Evolutionary conservation across 768 basidiomycete genomes (phyloP), one percentile per base, ranked within the genome.

Genomic region (Saitozyma sp.): DNA sequence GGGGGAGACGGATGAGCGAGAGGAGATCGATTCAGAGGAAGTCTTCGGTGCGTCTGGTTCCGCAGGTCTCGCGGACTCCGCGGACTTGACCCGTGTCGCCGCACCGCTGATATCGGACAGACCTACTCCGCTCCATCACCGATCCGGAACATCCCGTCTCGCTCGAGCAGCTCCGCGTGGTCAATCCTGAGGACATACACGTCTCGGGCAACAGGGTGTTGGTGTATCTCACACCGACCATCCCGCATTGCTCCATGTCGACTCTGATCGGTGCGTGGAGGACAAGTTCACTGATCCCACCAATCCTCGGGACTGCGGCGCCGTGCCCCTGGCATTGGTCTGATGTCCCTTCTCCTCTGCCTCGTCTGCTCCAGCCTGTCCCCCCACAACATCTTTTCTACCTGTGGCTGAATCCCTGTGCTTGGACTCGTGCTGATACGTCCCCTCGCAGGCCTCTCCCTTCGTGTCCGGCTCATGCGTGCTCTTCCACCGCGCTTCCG

Each of bases 201-300:
- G 80, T 89, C 45, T 75, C 80, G 6, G 78, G 82, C 17, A 79
- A 92, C 65, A 84, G 84, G 56, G 83, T 99, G 56, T 82, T 85
- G 42, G 88, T 99, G 66, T 92, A 95, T 75, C 94, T 98, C 74
- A 98, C 96, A 6, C 95, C 96, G 4, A 98, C 96, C 0, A 91
- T 96, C 14, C 95, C 96, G 9, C 94, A 97, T 74, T 98, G 95
- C 66, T 92, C 92, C 54, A 92, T 93, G 91, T 94, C 92, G 9
- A 97, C 94, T 2, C 82, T 97, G 56, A 98, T 99, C 60, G 95
- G 94, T 90, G 68, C 61, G 84, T 76, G 11, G 19, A 6, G 3
- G 54, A 40, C 16, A 6, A 16, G 19, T 37, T 3, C 8, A 37
- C 14, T 40, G 6, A 55, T n/a, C n/a, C 19, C 16, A 52, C 7